These are phyloP conservation scores for Sporothrix brunneoviolacea DNA, from an alignment of 2,329 filamentous ascomycete genomes.

Conservation along the genomic window DNA sequence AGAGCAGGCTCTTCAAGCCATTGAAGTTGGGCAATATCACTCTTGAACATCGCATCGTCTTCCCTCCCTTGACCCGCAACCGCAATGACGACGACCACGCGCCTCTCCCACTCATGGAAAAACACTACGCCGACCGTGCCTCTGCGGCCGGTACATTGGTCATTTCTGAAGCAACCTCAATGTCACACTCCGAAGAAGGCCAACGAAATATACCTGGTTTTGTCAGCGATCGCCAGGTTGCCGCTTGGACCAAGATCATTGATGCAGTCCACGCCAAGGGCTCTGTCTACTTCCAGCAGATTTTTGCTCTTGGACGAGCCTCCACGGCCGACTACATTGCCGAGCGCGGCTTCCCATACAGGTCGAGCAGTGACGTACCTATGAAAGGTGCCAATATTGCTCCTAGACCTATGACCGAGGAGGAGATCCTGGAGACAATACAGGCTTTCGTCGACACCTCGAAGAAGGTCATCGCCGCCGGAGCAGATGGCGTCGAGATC, in stretches of 20 bases:
- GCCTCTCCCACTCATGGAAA: conserved; percentile 26
- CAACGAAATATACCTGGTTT: conserved; percentile 50
- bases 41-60: conserved; percentile 44
- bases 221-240: conserved; percentile 46
- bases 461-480: conserved; percentile 51
- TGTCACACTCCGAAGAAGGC: conserved; percentile 29
- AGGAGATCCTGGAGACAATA: conserved; percentile 60
- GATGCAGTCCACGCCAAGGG: conserved; percentile 57
- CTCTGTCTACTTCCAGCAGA: conserved; percentile 54
- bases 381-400: conserved; percentile 30
- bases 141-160: conserved; percentile 34
- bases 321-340: conserved; percentile 30
- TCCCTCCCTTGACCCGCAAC: conserved; percentile 48
- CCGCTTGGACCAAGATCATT: conserved; percentile 52
- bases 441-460: conserved; percentile 48
- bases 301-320: conserved; percentile 41
- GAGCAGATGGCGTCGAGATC: conserved; percentile 64
- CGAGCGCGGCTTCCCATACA: conserved; percentile 26
- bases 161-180: conserved; percentile 41
- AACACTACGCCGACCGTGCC: conserved; percentile 39
- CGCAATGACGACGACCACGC: conserved; percentile 33
- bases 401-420: conserved; percentile 56
- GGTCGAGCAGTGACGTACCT: conserved; percentile 35
- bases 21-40: conserved; percentile 35
- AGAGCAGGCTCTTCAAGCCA: conserved; percentile 13